These are phyloP conservation scores for Stephania cephalantha DNA, from an alignment of 164 flowering plant species.

Conservation along the genomic window DNA sequence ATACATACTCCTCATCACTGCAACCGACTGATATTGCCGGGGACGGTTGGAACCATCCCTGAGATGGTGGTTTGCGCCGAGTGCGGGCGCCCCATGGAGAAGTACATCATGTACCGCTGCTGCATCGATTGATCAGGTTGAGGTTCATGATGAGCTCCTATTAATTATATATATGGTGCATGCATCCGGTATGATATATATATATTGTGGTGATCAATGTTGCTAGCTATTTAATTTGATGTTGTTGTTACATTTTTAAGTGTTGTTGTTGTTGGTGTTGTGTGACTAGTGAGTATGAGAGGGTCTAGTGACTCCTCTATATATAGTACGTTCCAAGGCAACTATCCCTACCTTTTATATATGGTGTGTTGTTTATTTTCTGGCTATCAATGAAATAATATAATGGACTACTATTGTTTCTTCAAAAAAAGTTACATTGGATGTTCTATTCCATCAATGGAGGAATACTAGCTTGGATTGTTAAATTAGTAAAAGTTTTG, in stretches of 20 bases:
- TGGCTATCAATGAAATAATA: no score
- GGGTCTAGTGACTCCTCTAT: no score
- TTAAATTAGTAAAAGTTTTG: no score
- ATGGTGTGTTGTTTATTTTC: not conserved
- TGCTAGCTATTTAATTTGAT: not conserved
- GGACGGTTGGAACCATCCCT: slow-evolving; percentile 37
- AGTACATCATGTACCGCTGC: slow-evolving; percentile 68
- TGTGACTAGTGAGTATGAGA: not conserved
- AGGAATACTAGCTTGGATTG: no score
- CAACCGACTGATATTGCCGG: slow-evolving; percentile 57
- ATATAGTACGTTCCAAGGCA: no score
- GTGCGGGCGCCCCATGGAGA: slow-evolving; percentile 70
- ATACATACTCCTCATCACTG: slow-evolving; percentile 48
- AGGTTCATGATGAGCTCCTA: not conserved
- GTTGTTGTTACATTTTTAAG: not conserved
- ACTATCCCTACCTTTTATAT: not conserved
- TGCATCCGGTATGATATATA: no score
- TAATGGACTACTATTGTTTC: no score
- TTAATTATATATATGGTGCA: not conserved
- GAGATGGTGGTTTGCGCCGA: slow-evolving; percentile 56
- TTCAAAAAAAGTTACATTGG: no score
- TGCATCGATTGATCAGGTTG: slow-evolving; percentile 35
- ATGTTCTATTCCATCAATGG: no score
- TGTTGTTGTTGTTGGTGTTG: not conserved
- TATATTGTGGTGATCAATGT: not conserved